Base-by-base conservation (phyloP, 192 early-diverging fungal species). In the Coemansia sp. region DNA sequence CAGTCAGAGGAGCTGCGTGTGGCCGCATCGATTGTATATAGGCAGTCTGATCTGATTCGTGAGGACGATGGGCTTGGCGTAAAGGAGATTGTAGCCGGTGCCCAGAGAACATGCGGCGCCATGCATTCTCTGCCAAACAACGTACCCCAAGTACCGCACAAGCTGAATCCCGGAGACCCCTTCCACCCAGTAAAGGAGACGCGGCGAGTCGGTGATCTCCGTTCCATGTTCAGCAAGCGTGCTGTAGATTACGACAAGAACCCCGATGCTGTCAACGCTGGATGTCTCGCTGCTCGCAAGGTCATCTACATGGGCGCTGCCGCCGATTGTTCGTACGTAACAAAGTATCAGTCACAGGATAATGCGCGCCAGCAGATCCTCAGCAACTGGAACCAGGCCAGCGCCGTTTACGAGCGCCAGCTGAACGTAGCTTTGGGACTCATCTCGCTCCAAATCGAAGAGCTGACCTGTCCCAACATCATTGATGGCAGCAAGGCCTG, bases 361-460 rank as follows among this genome's bases (percentile, higher is more conserved):
- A 62, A 49, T n/a, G 83, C 83, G 46, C 65, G 83, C 26, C 73
- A 60, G 44, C 86, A 89, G 51, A 91, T 93, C 27, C 80, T 95
- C 41, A 80, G 71, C 38, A 82, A 92, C 67, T 93, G 87, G 78
- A 92, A 90, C 64, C 80, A 78, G 26, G 94, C 86, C 8, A 88
- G 86, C 36, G 80, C 80, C 1, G 80, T 89, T 32, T 97, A 92
- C 60, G 91, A 94, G 67, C 67, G 78, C 0, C 84, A 85, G 37
- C 91, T 94, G 70, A 92, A 93, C 60, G 78, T 97, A n/a, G 79
- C 74, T 11, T 77, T 94, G 22, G 92, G 89, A 5, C 65, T 97
- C 13, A 84, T 93, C 36, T 79, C 83, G 40, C 83, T 94, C 42
- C 80, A 87, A 46, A 76, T 93, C 14, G 81, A 85, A 57, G 63